Conservation (phyloP, 441 rosid species). For the Gossypium lobatum region DNA sequence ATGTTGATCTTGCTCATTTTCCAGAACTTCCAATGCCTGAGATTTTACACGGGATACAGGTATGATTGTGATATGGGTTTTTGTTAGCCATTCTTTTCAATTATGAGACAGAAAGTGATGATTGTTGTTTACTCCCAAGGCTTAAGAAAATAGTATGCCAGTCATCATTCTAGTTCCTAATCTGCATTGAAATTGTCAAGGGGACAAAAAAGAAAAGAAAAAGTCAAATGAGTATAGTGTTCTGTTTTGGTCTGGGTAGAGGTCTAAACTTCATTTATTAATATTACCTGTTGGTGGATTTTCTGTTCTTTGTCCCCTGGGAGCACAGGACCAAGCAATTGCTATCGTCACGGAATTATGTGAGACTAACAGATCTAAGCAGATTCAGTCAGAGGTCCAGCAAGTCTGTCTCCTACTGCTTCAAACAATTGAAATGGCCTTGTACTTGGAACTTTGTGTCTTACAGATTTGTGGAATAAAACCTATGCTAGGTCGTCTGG, state of each 20-base stretch:
- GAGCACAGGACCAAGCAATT: conserved; percentile 72
- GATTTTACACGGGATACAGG: conserved; percentile 93
- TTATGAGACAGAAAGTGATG: not conserved
- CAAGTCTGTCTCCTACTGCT: conserved; percentile 52
- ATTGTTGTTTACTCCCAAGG: not conserved
- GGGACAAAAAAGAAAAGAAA: not conserved
- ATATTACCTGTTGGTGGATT: not conserved
- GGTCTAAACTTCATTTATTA: not conserved
- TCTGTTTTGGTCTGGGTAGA: not conserved
- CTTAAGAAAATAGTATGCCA: not conserved
- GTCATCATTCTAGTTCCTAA: not conserved
- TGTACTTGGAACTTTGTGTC: conserved; percentile 79
- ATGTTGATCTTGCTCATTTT: conserved; percentile 78
- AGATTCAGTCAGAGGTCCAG: conserved; percentile 41
- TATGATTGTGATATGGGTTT: conserved; percentile 19
- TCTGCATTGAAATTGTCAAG: not conserved
- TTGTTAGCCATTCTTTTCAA: not conserved
- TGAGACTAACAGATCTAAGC: conserved; percentile 37
- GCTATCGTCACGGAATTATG: conserved; percentile 59
- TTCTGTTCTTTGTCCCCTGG: not conserved
- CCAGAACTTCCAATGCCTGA: conserved; percentile 99
- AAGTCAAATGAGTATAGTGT: not conserved
- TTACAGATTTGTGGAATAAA: conserved; percentile 79
- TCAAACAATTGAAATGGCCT: conserved; percentile 73
- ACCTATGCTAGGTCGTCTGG: conserved; percentile 76